Conservation (phyloP, 768 basidiomycete species). For the Rhizopogon salebrosus region DNA sequence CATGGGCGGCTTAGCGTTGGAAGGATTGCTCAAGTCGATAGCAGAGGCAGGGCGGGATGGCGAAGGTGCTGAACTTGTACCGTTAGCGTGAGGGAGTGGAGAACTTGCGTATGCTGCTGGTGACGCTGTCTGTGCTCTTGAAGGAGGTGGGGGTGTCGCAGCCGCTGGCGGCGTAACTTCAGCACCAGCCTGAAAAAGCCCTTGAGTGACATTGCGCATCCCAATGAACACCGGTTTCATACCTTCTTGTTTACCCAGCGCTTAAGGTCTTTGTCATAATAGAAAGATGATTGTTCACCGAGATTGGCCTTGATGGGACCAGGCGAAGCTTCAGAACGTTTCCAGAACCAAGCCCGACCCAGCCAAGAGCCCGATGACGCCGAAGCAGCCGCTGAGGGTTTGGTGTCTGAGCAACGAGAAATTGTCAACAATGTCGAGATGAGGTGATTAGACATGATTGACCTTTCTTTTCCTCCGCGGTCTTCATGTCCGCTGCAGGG, state of each 20-base stretch:
- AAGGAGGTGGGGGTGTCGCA: conserved; percentile 68
- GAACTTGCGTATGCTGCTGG: conserved; percentile 53
- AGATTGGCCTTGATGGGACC: conserved; percentile 88
- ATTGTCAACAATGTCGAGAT: not conserved
- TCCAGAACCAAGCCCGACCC: conserved; percentile 62
- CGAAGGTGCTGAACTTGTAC: conserved; percentile 31
- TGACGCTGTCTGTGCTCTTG: conserved; percentile 81
- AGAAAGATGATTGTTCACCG: conserved; percentile 86
- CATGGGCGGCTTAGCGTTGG: conserved; percentile 45
- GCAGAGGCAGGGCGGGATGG: conserved; percentile 57
- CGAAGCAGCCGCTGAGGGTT: conserved; percentile 18
- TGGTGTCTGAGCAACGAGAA: conserved; percentile 4
- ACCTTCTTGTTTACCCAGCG: conserved; percentile 97
- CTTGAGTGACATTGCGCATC: not conserved
- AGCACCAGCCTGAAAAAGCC: conserved; percentile 43
- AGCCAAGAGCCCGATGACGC: conserved; percentile 64
- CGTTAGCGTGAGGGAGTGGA: conserved; percentile 29
- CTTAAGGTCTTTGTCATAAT: conserved; percentile 92
- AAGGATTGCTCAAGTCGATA: conserved; percentile 51
- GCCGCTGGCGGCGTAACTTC: conserved; percentile 50
- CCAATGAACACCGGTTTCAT: conserved; percentile 9
- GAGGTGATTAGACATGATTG: not conserved
- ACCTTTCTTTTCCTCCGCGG: conserved; percentile 29
- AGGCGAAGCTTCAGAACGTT: conserved; percentile 49
- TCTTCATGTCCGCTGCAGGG: conserved; percentile 12